Conservation (phyloP, 139 green algal species). For the Chlorella sp. region DNA sequence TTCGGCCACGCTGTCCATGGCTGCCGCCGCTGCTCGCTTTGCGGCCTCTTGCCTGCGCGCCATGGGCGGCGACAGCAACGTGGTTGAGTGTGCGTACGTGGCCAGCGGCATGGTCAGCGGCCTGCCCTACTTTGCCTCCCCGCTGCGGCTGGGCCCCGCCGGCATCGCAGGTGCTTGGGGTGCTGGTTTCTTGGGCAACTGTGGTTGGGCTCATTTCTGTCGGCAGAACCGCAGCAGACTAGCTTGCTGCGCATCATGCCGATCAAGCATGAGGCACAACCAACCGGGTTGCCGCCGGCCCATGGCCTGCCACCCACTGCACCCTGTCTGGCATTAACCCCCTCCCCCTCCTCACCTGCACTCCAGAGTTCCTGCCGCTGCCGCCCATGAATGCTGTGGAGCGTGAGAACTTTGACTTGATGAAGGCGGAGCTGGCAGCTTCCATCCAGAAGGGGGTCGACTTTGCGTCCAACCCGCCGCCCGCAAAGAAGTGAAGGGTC, state of each 20-base stretch:
- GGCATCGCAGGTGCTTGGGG: conserved; percentile 68
- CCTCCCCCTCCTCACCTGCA: background rate
- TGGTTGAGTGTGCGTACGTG: conserved; percentile 90
- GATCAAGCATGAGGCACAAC: too few species aligned
- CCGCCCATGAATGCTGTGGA: conserved; percentile 74
- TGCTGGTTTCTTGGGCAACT: too few species aligned
- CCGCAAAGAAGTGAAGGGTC: background rate
- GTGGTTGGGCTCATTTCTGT: too few species aligned
- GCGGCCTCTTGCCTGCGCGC: conserved; percentile 77
- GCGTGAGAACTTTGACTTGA: conserved; percentile 51
- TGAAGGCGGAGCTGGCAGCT: conserved; percentile 68
- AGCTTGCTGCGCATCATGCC: too few species aligned
- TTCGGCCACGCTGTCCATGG: conserved; percentile 97
- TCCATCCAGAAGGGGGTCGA: conserved; percentile 91
- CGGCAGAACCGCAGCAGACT: too few species aligned
- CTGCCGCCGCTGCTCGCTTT: conserved; percentile 89
- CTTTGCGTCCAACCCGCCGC: conserved; percentile 65
- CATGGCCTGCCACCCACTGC: too few species aligned
- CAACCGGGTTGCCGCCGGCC: too few species aligned
- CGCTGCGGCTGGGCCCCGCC: conserved; percentile 75
- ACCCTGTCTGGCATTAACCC: background rate
- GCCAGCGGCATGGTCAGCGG: conserved; percentile 55
- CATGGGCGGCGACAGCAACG: conserved; percentile 70
- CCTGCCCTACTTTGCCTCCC: conserved; percentile 79
- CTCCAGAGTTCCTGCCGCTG: conserved; percentile 76